Evolutionary conservation across 2,329 filamentous ascomycete species (phyloP), one percentile per base, ranked within the genome.

Genomic region (Neospermospora avenae): DNA sequence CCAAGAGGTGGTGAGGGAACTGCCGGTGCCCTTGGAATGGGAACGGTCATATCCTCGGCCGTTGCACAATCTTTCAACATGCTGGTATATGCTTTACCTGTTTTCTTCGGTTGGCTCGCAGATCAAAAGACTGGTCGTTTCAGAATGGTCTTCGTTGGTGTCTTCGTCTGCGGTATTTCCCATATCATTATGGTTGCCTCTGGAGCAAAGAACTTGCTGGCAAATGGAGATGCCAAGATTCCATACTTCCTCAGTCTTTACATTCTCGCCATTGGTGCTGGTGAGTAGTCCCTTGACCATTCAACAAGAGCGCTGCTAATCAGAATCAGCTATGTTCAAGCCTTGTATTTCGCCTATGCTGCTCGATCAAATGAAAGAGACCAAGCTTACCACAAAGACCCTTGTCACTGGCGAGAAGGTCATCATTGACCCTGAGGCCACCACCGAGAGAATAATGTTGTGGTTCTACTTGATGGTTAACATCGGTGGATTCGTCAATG

Each of bases 401-500:
- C 73, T 81, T 4, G 79, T 81, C 65, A 75, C 74, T 4, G 84
- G 84, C 28, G 80, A 86, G 65, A 81, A 81, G 18, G 82, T 86
- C 44, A 83, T 87, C 55, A 77, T 84, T 3, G 84, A 87, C 63
- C 84, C 84, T 0, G 79, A 80, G 58, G 74, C 81, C 34, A 87
- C 84, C 2, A 75, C 83, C 7, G 78, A 81, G 8, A 77, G 84
- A 46, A 65, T 69, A 10, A 67, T 71, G 64, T 59, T 71, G 16
- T 69, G 63, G 74, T 91, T 89, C 71, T 91, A 90, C 74, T 77
- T 88, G 59, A 80, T 86, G 67, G 85, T 90, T 76, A 90, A 90
- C 70, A 69, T 88, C 14, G 88, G 88, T 48, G 83, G 84, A 31
- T 69, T 70, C 60, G 70, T 79, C 52, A 83, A 79, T 57, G 65